phyloP scores from a whole-genome alignment of 2,329 filamentous ascomycete genomes.

The Scedosporium dehoogii region DNA sequence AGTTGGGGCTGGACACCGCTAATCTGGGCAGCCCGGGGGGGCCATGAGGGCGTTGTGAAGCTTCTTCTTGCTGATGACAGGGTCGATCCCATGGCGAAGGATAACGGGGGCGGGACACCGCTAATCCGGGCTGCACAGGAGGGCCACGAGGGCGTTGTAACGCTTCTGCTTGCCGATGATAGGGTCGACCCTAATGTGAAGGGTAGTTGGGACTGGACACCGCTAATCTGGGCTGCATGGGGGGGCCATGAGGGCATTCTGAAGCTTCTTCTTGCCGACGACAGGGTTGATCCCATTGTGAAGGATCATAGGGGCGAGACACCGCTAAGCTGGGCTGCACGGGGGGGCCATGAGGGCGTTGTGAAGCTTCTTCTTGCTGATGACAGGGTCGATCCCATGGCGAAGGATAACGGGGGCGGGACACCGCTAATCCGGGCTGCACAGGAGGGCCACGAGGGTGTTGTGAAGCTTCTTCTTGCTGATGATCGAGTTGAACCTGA shows the following conservation, averaged over 20 bases:
- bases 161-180: neutral
- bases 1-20: neutral
- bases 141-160: neutral
- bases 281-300: neutral
- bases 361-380: neutral
- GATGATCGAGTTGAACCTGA: neutral
- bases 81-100: neutral
- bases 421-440: neutral
- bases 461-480: neutral
- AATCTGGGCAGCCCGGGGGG: neutral
- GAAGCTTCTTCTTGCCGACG: neutral
- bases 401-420: neutral
- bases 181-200: neutral
- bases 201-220: neutral
- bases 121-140: neutral
- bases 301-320: neutral
- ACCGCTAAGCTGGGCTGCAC: neutral
- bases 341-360: neutral
- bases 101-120: neutral
- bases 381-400: neutral
- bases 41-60: neutral
- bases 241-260: neutral
- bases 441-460: neutral
- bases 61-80: neutral
- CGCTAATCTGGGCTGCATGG: neutral